A percentile compares a stretch with the other conserved stretches of the same genome.
Conservation (phyloP, 306 rosid genomes). For the Inga laurina region DNA sequence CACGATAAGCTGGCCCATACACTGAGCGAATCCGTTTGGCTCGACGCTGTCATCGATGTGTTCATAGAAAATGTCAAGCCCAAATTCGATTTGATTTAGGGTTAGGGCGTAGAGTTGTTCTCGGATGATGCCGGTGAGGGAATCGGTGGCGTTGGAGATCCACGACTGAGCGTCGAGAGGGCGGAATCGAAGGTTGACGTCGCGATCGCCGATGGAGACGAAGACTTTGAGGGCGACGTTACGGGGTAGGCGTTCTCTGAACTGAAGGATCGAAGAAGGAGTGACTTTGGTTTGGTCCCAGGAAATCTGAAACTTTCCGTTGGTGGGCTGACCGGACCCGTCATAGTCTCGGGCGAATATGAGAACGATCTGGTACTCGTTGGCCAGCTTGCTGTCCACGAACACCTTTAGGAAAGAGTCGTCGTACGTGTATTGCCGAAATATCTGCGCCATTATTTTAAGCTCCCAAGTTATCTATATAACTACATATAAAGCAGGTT, state of each 20-base stretch:
- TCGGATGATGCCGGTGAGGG: conserved; percentile 33
- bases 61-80: conserved; percentile 35
- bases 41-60: conserved; percentile 10
- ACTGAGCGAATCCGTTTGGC: conserved; percentile 23
- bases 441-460: not conserved
- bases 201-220: conserved; percentile 39
- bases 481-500: not conserved
- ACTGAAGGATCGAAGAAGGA: conserved; percentile 19
- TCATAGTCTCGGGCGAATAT: conserved; percentile 43
- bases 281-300: conserved; percentile 41
- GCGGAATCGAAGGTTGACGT: conserved; percentile 16
- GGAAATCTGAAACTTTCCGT: conserved; percentile 27
- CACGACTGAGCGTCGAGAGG: conserved; percentile 14
- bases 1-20: conserved; percentile 33
- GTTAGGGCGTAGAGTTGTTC: not conserved
- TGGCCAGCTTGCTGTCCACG: conserved; percentile 20
- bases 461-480: not conserved
- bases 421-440: conserved; percentile 45
- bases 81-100: not conserved
- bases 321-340: not conserved
- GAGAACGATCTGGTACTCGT: conserved; percentile 45
- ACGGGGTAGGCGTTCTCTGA: not conserved
- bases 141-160: conserved; percentile 39
- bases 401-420: conserved; percentile 42
- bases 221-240: conserved; percentile 36